A percentile compares a stretch with the other conserved stretches of the same genome.
phyloP scores from a whole-genome alignment of 2,329 filamentous ascomycete species.

The Pseudogymnoascus pannorum region DNA sequence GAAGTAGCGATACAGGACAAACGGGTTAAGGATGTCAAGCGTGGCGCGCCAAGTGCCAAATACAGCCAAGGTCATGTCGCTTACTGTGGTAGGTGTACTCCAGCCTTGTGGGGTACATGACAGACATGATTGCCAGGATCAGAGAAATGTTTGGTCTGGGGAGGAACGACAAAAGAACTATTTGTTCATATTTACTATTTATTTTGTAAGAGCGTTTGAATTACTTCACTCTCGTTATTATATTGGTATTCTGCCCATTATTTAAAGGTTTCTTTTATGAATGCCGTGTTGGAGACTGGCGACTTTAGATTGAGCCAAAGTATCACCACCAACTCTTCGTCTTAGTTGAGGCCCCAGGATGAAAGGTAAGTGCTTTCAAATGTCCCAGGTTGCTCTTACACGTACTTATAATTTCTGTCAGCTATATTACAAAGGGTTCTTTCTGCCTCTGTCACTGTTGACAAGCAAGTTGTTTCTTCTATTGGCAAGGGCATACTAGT shows the following conservation, averaged over 20 bases:
- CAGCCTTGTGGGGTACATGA: conserved; percentile 9
- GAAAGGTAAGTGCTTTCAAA: conserved; percentile 6
- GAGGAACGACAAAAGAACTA: neutral
- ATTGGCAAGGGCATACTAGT: conserved; percentile 88
- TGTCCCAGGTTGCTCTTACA: conserved; percentile 12
- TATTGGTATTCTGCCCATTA: neutral
- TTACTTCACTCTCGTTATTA: neutral
- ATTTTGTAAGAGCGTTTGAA: neutral
- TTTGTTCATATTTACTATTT: neutral
- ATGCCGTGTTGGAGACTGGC: neutral
- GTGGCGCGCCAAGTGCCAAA: conserved; percentile 5
- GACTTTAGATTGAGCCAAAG: neutral
- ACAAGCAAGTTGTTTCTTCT: conserved; percentile 80
- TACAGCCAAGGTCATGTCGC: conserved; percentile 3
- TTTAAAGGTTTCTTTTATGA: neutral
- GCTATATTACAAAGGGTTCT: conserved; percentile 90
- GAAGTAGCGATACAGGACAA: conserved; percentile 8
- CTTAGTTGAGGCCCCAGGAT: conserved; percentile 9
- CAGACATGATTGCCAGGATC: conserved; percentile 2
- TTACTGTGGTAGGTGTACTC: conserved; percentile 4
- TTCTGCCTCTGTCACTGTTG: conserved; percentile 91
- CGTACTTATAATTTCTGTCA: conserved; percentile 32
- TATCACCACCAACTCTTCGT: conserved; percentile 7
- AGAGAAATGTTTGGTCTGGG: neutral
- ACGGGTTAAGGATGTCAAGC: conserved; percentile 6